Percentiles rank a stretch among this genome's conserved stretches.
Evolutionary conservation across 2,329 filamentous ascomycete genomes (phyloP).

Genomic region (Helminthosporium solani): DNA sequence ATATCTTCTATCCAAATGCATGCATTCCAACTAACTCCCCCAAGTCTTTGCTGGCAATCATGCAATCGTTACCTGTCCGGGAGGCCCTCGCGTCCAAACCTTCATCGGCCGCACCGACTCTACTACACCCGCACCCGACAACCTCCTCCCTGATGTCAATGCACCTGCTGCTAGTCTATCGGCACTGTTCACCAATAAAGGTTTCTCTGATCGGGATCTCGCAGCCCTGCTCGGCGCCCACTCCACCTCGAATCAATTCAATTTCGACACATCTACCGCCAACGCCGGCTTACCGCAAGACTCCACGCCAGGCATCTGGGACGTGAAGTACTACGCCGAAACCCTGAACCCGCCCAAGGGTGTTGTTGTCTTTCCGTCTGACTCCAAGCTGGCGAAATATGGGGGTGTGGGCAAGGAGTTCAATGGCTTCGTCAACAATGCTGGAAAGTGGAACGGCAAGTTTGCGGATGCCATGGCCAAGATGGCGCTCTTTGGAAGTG

Average conservation of each 20-base stretch:
- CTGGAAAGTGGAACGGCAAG: conserved; percentile 37
- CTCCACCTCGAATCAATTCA: conserved; percentile 42
- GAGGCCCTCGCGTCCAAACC: conserved; percentile 51
- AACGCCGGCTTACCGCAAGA: conserved; percentile 47
- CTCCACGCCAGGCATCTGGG: conserved; percentile 46
- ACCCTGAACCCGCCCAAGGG: conserved; percentile 27
- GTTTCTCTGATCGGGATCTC: conserved; percentile 50
- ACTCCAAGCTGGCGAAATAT: conserved; percentile 31
- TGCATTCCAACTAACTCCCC: neutral
- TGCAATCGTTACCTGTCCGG: conserved; percentile 50
- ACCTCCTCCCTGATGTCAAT: conserved; percentile 47
- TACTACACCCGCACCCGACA: conserved; percentile 40
- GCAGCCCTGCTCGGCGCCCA: conserved; percentile 57
- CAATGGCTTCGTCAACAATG: conserved; percentile 35
- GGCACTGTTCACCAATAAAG: conserved; percentile 51
- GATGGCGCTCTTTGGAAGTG: conserved; percentile 23
- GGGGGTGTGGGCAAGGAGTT: conserved; percentile 36
- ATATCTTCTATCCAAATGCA: neutral
- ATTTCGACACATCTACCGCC: conserved; percentile 16
- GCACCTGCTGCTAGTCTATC: conserved; percentile 43
- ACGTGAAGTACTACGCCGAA: conserved; percentile 24
- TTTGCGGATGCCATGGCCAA: conserved; percentile 30
- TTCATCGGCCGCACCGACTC: conserved; percentile 51
- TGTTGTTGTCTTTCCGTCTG: conserved; percentile 32
- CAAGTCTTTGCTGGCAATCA: conserved; percentile 34